Conservation (phyloP, 306 rosid genomes). For the Rubus parviflorus region DNA sequence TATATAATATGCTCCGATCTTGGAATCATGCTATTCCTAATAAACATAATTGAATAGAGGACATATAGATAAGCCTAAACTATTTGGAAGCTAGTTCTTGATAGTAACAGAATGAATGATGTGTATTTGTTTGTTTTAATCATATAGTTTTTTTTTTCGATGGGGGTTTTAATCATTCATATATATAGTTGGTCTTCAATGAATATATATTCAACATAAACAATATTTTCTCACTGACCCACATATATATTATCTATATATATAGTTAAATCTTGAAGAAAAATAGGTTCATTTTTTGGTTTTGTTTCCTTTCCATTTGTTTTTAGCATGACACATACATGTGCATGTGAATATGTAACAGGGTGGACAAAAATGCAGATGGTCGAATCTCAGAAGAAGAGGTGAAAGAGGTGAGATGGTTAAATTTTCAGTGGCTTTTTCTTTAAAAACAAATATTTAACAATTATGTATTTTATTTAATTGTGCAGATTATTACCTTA, state of each 20-base stretch:
- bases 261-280: not conserved
- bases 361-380: slow-evolving; percentile 94
- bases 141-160: too few species aligned
- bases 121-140: not conserved
- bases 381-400: slow-evolving; percentile 78
- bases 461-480: not conserved
- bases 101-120: not conserved
- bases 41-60: not conserved
- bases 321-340: not conserved
- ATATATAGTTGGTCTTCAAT: not conserved
- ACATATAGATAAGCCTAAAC: not conserved
- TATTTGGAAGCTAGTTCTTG: not conserved
- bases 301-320: not conserved
- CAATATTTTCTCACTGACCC: not conserved
- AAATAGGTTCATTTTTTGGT: not conserved
- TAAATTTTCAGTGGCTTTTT: not conserved
- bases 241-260: not conserved
- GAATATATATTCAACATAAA: not conserved
- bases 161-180: too few species aligned
- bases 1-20: not conserved
- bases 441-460: not conserved
- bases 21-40: not conserved
- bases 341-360: slow-evolving; percentile 24
- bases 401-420: slow-evolving; percentile 67
- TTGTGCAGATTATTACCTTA: slow-evolving; percentile 58